Evolutionary conservation across 345 rosid genomes (phyloP).

Genomic region (Microthlaspi erraticum): DNA sequence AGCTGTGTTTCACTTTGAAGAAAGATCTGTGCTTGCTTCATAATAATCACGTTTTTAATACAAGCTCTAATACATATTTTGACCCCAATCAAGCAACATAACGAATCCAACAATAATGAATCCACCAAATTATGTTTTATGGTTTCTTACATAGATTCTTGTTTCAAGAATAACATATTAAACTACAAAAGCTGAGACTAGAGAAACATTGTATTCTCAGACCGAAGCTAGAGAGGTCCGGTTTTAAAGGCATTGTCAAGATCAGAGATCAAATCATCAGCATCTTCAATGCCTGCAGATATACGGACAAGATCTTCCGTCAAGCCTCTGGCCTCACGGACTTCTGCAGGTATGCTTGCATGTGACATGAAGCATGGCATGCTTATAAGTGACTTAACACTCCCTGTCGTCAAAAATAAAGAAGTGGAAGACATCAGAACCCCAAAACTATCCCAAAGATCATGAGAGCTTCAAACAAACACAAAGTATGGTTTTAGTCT

Average conservation of each 20-base stretch:
- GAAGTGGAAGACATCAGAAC: background rate
- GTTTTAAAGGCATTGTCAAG: slow-evolving; percentile 73
- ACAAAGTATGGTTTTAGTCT: slow-evolving; percentile 21
- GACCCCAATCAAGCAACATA: background rate
- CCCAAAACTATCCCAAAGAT: slow-evolving; percentile 14
- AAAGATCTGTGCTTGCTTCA: slow-evolving; percentile 10
- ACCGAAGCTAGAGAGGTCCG: slow-evolving; percentile 50
- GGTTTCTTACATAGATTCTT: slow-evolving; percentile 23
- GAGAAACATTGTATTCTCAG: background rate
- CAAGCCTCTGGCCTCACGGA: slow-evolving; percentile 90
- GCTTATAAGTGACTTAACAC: slow-evolving; percentile 96
- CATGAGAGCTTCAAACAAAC: background rate
- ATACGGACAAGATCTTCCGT: slow-evolving; percentile 89
- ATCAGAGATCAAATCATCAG: slow-evolving; percentile 83
- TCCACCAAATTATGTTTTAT: slow-evolving; percentile 27
- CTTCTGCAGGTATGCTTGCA: slow-evolving; percentile 83
- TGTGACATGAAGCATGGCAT: slow-evolving; percentile 99
- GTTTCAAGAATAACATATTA: slow-evolving; percentile 25
- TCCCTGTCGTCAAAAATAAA: slow-evolving; percentile 54
- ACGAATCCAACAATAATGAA: background rate
- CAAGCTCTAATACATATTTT: background rate
- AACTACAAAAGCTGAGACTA: slow-evolving; percentile 11
- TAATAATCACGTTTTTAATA: background rate
- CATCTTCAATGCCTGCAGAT: slow-evolving; percentile 95
- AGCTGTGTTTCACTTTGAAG: slow-evolving; percentile 4